A percentile compares a stretch with the other conserved stretches of the same genome.
These are phyloP conservation scores for Vinca major DNA, from an alignment of 305 asterid genomes.

Conservation along the genomic window DNA sequence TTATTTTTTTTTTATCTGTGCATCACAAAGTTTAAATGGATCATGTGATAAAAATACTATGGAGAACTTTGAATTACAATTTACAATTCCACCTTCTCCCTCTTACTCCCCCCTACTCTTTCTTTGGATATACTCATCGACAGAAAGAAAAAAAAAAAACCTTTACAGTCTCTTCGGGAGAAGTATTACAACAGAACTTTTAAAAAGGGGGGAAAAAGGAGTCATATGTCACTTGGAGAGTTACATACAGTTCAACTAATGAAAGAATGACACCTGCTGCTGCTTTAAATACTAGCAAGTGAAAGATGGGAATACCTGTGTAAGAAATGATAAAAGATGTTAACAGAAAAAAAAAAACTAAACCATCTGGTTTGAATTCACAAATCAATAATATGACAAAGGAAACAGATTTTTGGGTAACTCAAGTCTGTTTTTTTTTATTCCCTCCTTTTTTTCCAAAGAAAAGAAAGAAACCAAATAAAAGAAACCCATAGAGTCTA, in stretches of 20 bases:
- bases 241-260: conserved; percentile 45
- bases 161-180: conserved; percentile 23
- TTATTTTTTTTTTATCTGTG: conserved; percentile 4
- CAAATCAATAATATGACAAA: background rate
- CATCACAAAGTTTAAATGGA: conserved; percentile 9
- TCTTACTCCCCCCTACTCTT: background rate
- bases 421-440: background rate
- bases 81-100: background rate
- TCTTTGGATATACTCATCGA: conserved; percentile 5
- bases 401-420: background rate
- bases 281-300: conserved; percentile 9
- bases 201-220: conserved; percentile 13
- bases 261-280: conserved; percentile 45
- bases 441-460: background rate
- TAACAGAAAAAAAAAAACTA: background rate
- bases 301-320: conserved; percentile 19
- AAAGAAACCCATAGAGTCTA: background rate
- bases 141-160: conserved; percentile 8
- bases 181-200: conserved; percentile 13
- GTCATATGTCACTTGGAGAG: conserved; percentile 21
- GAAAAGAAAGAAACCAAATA: too few species aligned
- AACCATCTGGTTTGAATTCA: background rate
- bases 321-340: background rate
- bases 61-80: background rate
- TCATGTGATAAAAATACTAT: background rate